These are phyloP conservation scores for Brettanomyces sp. DNA, from an alignment of 805 yeast species.

Conservation along the genomic window DNA sequence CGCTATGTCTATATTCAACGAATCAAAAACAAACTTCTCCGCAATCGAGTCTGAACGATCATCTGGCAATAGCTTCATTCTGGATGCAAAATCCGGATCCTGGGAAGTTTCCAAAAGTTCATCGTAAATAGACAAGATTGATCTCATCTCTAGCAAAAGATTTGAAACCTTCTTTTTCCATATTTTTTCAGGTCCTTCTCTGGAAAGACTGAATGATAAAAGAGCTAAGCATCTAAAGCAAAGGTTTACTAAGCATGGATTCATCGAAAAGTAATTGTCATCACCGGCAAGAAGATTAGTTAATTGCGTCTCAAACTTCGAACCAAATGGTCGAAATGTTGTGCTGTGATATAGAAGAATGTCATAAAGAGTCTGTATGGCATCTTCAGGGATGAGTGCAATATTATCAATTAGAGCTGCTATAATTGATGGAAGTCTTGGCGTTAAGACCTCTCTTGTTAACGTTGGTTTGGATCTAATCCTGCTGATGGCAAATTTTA, in stretches of 20 bases:
- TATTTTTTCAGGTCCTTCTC: slow-evolving; percentile 36
- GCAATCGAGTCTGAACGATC: slow-evolving; percentile 11
- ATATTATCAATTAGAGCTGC: slow-evolving; percentile 39
- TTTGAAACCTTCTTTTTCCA: slow-evolving; percentile 40
- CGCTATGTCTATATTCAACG: slow-evolving; percentile 51
- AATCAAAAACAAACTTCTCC: slow-evolving; percentile 29
- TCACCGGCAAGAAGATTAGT: slow-evolving; percentile 25
- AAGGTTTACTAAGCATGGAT: slow-evolving; percentile 28
- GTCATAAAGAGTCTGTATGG: slow-evolving; percentile 31
- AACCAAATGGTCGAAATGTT: slow-evolving; percentile 71
- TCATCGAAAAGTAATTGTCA: slow-evolving; percentile 29
- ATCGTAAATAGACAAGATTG: slow-evolving; percentile 46
- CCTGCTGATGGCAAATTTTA: slow-evolving; percentile 32
- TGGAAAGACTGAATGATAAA: slow-evolving; percentile 45
- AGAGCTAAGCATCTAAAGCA: slow-evolving; percentile 44
- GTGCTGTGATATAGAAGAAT: slow-evolving; percentile 56
- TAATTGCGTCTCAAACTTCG: slow-evolving; percentile 45
- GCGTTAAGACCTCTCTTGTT: slow-evolving; percentile 75
- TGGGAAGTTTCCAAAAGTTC: slow-evolving; percentile 49
- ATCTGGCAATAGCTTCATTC: slow-evolving; percentile 34
- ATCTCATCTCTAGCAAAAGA: slow-evolving; percentile 43
- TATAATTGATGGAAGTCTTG: slow-evolving; percentile 60
- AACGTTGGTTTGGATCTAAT: slow-evolving; percentile 77
- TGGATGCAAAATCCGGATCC: slow-evolving; percentile 38
- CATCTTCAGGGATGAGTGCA: slow-evolving; percentile 27